Conservation (phyloP, 148 eudicot genomes). For the Chenopodium album region DNA sequence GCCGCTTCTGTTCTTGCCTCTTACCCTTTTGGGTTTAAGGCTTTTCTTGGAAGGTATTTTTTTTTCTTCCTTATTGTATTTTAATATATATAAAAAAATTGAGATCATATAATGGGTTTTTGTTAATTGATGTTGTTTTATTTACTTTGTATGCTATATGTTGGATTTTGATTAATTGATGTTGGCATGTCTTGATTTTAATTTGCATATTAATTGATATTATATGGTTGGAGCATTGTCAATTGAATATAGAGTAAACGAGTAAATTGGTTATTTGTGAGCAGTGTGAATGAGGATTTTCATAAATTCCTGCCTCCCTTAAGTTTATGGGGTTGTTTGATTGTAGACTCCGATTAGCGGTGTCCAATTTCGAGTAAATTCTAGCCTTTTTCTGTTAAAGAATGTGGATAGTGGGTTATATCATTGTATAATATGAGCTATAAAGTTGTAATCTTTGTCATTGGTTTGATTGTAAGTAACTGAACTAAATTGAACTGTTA, state of each 20-base stretch:
- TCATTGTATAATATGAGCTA: not conserved
- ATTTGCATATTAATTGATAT: not conserved
- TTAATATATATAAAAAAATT: not conserved
- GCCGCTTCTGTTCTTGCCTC: constrained; percentile 55
- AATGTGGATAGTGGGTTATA: not conserved
- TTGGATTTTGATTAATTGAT: not conserved
- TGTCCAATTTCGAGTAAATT: not conserved
- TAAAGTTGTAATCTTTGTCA: not conserved
- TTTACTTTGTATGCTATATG: not conserved
- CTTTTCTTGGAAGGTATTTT: constrained; percentile 48
- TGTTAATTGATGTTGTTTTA: not conserved
- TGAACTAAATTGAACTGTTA: not conserved
- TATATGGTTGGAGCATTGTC: not conserved
- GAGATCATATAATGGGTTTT: not conserved
- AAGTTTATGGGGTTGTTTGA: not conserved
- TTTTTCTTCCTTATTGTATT: not conserved
- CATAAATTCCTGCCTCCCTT: not conserved
- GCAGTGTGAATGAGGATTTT: not conserved
- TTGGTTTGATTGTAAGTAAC: not conserved
- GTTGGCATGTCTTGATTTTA: not conserved
- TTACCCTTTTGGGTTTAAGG: constrained; percentile 56
- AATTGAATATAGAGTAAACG: not conserved
- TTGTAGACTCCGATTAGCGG: not conserved
- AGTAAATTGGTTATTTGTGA: not conserved
- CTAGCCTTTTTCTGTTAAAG: not conserved